Percentiles rank a stretch among this genome's conserved stretches.
phyloP scores from a whole-genome alignment of 441 rosid species.

The Mallotus japonicus region DNA sequence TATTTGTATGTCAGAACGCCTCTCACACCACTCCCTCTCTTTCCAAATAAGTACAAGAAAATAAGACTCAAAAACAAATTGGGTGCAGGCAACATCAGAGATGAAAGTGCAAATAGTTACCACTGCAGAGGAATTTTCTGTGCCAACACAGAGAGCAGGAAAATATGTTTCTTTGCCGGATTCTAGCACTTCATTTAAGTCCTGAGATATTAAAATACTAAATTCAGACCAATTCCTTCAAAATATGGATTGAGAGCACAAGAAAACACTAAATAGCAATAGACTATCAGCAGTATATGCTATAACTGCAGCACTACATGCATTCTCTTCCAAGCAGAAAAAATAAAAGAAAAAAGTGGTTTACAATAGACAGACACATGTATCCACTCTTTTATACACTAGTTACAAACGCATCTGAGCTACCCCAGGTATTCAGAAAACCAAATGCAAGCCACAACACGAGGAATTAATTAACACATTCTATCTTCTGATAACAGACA shows the following conservation, averaged over 20 bases:
- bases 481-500: neutral
- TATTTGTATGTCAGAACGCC: neutral
- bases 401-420: neutral
- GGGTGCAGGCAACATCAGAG: conserved; percentile 5
- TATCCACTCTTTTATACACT: neutral
- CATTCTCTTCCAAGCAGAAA: neutral
- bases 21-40: too few relatives aligned
- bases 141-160: conserved; percentile 73
- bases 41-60: neutral
- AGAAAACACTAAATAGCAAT: neutral
- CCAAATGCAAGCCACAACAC: neutral
- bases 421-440: neutral
- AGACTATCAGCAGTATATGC: neutral
- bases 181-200: conserved; percentile 50
- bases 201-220: conserved; percentile 44
- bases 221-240: conserved; percentile 1
- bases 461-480: neutral
- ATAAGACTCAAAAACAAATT: conserved; percentile 1
- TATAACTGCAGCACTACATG: neutral
- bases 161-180: conserved; percentile 88
- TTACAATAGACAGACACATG: neutral
- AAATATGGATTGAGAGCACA: conserved; percentile 9
- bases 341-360: neutral
- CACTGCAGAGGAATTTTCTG: conserved; percentile 65
- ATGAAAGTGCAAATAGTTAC: conserved; percentile 40